phyloP scores from a whole-genome alignment of 2,329 filamentous ascomycete species.

The Scedosporium dehoogii region DNA sequence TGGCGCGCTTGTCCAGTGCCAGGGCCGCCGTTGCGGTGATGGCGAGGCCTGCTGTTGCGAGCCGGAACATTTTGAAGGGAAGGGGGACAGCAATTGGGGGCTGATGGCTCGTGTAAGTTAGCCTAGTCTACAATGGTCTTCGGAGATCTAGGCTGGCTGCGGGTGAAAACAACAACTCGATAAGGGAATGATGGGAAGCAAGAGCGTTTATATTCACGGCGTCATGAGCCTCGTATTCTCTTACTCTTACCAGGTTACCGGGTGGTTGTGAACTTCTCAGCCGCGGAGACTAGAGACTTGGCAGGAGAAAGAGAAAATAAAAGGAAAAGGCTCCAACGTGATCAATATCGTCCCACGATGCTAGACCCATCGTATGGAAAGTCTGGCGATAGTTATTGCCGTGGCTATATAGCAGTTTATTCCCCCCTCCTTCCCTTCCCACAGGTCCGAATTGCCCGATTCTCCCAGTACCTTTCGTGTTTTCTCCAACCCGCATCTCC shows the following conservation, averaged over 20 bases:
- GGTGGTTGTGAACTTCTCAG: background rate
- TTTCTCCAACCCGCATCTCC: background rate
- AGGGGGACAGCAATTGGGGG: background rate
- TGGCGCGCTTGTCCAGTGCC: conserved; percentile 4
- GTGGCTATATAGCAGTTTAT: background rate
- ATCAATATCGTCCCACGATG: background rate
- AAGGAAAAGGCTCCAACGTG: background rate
- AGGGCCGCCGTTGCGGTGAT: background rate
- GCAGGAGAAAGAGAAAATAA: background rate
- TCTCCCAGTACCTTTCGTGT: background rate
- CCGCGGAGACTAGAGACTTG: background rate
- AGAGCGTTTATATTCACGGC: background rate
- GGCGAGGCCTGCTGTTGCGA: background rate
- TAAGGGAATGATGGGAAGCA: background rate
- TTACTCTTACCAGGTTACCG: background rate
- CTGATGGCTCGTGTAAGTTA: background rate
- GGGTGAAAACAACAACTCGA: background rate
- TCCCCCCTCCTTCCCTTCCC: background rate
- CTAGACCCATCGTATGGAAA: background rate
- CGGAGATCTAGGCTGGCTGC: background rate
- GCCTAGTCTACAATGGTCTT: background rate
- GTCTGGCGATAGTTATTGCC: conserved; percentile 4
- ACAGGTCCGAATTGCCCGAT: background rate
- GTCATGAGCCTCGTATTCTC: background rate
- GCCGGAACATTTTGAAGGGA: background rate